Base-by-base conservation (phyloP, 2,329 filamentous ascomycete genomes). In the Orbilia blumenaviensis region DNA sequence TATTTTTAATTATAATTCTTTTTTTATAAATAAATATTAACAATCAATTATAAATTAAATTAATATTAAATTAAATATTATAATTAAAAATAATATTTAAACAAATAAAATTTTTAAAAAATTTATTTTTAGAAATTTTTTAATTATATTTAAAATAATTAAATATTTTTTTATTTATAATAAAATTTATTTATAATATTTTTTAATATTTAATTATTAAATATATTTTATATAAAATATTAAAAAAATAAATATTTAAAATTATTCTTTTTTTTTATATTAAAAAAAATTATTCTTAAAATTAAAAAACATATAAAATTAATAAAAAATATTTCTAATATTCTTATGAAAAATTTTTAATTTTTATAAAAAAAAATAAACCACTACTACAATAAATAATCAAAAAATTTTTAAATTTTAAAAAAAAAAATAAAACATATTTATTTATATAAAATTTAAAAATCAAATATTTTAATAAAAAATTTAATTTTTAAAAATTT, bases 311-410 rank as follows among this genome's bases (percentile, higher is more conserved):
- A n/a, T n/a, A n/a, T n/a, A n/a, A n/a, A n/a, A n/a, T n/a, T n/a
- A n/a, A n/a, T n/a, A n/a, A n/a, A n/a, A n/a, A n/a, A n/a, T n/a
- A n/a, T n/a, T n/a, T n/a, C n/a, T n/a, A n/a, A n/a, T n/a, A n/a
- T n/a, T n/a, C n/a, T n/a, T n/a, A n/a, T n/a, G n/a, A n/a, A n/a
- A n/a, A n/a, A n/a, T 8, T n/a, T n/a, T 10, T 9, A 34, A 14
- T 71, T 71, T 62, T 27, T 64, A n/a, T 69, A n/a, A 29, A 48
- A 63, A 23, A 41, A 10, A 8, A 32, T 64, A 29, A 16, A 36
- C 16, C 32, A 66, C 36, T 34, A 46, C 9, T 29, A 18, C n/a
- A 29, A 44, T 62, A 29, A 27, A 36, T 27, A 21, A 21, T 48
- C 29, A 21, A 34, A 8, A 34, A 34, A 34, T 9, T 2, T 1